These are phyloP conservation scores for Cytauxzoon felis DNA, from an alignment of 169 alveolate species.

Conservation along the genomic window DNA sequence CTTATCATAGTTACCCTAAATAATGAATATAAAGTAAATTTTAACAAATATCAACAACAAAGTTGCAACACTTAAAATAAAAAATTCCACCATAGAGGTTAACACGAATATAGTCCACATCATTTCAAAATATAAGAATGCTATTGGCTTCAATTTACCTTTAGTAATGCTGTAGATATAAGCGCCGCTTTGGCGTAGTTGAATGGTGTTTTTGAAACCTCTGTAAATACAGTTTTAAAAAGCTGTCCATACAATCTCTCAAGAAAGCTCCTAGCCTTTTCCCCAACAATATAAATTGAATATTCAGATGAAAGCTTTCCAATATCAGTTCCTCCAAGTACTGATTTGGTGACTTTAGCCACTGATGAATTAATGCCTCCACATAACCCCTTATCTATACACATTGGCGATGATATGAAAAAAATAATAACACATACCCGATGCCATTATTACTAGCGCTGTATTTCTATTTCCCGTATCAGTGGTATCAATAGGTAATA, in stretches of 20 bases:
- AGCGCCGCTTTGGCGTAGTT: constrained; percentile 69
- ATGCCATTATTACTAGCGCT: constrained; percentile 56
- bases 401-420: constrained; percentile 6
- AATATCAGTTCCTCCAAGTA: constrained; percentile 44
- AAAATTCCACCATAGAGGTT: neutral
- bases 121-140: neutral
- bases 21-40: neutral
- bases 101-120: neutral
- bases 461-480: constrained; percentile 46
- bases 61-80: neutral
- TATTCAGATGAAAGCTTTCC: constrained; percentile 19
- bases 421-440: constrained; percentile 14
- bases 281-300: constrained; percentile 53
- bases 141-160: constrained; percentile 13
- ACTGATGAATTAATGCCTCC: constrained; percentile 82
- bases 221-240: constrained; percentile 62
- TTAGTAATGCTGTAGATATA: constrained; percentile 57
- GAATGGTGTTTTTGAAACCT: constrained; percentile 69
- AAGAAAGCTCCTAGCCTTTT: constrained; percentile 60
- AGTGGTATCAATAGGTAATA: constrained; percentile 58
- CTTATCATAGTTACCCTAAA: constrained; percentile 73
- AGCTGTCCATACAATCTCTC: constrained; percentile 35
- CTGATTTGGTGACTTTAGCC: constrained; percentile 46
- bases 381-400: constrained; percentile 81
- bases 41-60: neutral